Base-by-base conservation (phyloP, 2,329 filamentous ascomycete species). In the Aspergillus neotritici region DNA sequence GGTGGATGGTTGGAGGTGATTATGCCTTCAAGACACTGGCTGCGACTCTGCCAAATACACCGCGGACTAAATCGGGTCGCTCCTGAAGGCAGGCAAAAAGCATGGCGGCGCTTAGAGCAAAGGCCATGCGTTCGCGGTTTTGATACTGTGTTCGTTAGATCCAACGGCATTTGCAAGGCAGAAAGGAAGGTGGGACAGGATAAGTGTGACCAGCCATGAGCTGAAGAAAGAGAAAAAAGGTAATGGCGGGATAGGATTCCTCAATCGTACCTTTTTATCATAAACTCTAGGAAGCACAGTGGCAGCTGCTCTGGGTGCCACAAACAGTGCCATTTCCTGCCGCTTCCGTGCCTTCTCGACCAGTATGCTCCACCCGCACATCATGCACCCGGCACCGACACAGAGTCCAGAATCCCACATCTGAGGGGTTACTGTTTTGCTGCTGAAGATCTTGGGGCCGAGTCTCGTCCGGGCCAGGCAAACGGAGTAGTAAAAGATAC, bases 301-400 rank as follows among this genome's bases (percentile, higher is more conserved):
- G 7, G 84, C 86, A 49, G 87, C 71, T 11, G 87, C 88, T 49
- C 87, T 75, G 0, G 88, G 88, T 14, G 85, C 80, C 34, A 93
- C 87, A 61, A 94, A 94, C 31, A 93, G 73, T 7, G 83, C 79
- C 59, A 94, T 77, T 58, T 94, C 87, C 57, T 84, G 82, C 44
- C 84, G 74, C 49, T 85, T 77, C 35, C 73, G 71, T 4, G 74
- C 55, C 57, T 63, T 78, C 72, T 94, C 88, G 30, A 88, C 66
- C 35, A 94, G 70, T 35, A 93, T 81, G 65, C 86, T 90, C 83
- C 84, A 88, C 3, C 88, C 88, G 60, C 87, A 94, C 33, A 88
- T 69, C 41, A 80, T 64, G 63, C 87, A 91, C 5, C 87, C 87
- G 0, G 76, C 68, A 6, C 79, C 79, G 8, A 94, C 79, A 55